Conservation (phyloP, 345 rosid species). For the Cardamine occulta region DNA sequence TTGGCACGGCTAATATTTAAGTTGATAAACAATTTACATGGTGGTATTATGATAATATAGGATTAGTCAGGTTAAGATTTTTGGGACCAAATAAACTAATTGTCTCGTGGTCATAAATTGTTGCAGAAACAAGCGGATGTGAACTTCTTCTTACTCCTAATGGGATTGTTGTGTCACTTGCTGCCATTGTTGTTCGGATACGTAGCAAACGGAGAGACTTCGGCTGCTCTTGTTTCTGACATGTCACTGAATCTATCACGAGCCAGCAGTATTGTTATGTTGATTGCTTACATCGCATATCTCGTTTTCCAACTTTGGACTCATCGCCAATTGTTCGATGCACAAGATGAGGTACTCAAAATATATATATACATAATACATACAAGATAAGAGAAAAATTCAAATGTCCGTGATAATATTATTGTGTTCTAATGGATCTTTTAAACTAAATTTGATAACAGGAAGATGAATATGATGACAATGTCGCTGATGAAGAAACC, state of each 20-base stretch:
- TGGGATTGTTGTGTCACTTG: slow-evolving; percentile 82
- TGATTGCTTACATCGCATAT: slow-evolving; percentile 70
- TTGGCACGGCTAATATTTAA: background rate
- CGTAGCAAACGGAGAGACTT: slow-evolving; percentile 37
- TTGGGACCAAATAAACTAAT: background rate
- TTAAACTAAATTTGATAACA: background rate
- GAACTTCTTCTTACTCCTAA: slow-evolving; percentile 70
- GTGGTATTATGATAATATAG: background rate
- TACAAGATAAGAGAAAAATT: background rate
- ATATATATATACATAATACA: background rate
- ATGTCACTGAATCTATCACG: slow-evolving; percentile 66
- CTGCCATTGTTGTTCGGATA: slow-evolving; percentile 73
- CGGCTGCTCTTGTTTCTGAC: slow-evolving; percentile 39
- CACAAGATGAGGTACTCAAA: slow-evolving; percentile 39
- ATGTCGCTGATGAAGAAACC: slow-evolving; percentile 57
- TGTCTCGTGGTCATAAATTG: background rate
- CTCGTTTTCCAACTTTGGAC: slow-evolving; percentile 90
- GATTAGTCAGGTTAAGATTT: background rate
- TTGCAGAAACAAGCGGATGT: slow-evolving; percentile 93
- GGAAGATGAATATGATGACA: slow-evolving; percentile 58
- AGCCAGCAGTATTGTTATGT: slow-evolving; percentile 81
- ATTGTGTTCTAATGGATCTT: background rate
- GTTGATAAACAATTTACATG: slow-evolving; percentile 3
- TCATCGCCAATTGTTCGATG: slow-evolving; percentile 53
- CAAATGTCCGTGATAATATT: background rate